Evolutionary conservation across 140 eudicot species (phyloP).

Genomic region (Anethum foeniculum): DNA sequence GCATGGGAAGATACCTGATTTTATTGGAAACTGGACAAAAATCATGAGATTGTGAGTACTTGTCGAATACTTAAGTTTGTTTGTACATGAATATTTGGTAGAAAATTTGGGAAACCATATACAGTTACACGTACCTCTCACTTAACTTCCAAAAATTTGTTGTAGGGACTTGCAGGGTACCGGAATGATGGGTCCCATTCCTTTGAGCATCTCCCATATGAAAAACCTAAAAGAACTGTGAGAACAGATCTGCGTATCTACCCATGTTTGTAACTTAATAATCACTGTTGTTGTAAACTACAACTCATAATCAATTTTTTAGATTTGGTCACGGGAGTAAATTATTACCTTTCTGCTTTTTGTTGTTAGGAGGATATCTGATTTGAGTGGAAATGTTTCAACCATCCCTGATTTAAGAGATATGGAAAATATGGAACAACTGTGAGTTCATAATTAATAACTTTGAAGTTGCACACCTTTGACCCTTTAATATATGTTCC

Average conservation of each 20-base stretch:
- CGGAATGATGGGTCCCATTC: conserved; percentile 65
- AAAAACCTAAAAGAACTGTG: conserved; percentile 42
- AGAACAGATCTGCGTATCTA: conserved; percentile 11
- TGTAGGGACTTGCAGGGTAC: conserved; percentile 77
- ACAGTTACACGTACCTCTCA: background rate
- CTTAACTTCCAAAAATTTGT: conserved; percentile 13
- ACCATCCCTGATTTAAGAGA: no score
- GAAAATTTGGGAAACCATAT: background rate
- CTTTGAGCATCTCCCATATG: conserved; percentile 45
- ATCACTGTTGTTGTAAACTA: no score
- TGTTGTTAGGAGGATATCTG: conserved; percentile 35
- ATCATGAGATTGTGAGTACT: conserved; percentile 52
- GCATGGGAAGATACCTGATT: conserved; percentile 37
- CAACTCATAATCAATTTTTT: no score
- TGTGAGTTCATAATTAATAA: no score
- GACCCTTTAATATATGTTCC: no score
- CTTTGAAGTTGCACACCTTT: no score
- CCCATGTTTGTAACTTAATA: no score
- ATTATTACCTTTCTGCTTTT: background rate
- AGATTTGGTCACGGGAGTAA: background rate
- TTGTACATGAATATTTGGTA: background rate
- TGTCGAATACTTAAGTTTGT: conserved; percentile 6
- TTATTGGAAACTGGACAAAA: conserved; percentile 37
- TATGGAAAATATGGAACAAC: no score
- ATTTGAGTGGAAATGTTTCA: conserved; percentile 2